Evolutionary conservation across 2,329 filamentous ascomycete genomes (phyloP), one percentile per base, ranked within the genome.

Genomic region (Paramyrothecium sp.): DNA sequence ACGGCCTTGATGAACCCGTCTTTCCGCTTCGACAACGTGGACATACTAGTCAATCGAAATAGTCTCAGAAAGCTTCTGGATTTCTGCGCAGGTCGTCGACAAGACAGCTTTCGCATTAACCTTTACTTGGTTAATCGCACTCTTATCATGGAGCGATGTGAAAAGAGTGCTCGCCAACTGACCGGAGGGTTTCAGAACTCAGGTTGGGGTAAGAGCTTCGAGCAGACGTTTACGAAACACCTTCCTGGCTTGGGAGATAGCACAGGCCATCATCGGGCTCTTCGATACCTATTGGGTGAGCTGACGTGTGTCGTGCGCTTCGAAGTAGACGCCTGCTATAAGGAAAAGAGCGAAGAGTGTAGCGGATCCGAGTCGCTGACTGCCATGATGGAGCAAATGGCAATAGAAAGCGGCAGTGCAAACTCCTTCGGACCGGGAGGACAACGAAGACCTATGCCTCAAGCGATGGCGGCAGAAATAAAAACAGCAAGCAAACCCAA

Each of bases 31-130:
- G 58, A 64, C 51, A 54, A 67, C 3, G 54, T 72, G 21, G 68
- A 73, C 30, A 30, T 73, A 4, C 54, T 74, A 3, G 55, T 63
- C 33, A 71, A 70, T 52, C 66, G 69, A 4, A 68, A 64, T 20
- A 61, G 56, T 7, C 47, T 66, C 2, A 53, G 58, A 1, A 60
- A 61, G 11, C 51, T 73, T 1, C 60, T 71, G n/a, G 57, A 65
- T 20, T 64, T 71, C 46, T 64, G 65, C 48, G 16, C 7, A 1
- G 61, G 60, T 7, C 47, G 47, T 2, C 33, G 48, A 16, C n/a
- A 26, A 2, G 16, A 61, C 2, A 54, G 34, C 23, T 69, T 69
- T 49, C 56, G 63, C 13, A 20, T 70, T 1, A 60, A 63, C 20
- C 30, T 65, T 3, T 60, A 54, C 17, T 5, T 54, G 1, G 51